Evolutionary conservation across 169 alveolate species (phyloP).

Genomic region (Ichthyophthirius multifiliis): DNA sequence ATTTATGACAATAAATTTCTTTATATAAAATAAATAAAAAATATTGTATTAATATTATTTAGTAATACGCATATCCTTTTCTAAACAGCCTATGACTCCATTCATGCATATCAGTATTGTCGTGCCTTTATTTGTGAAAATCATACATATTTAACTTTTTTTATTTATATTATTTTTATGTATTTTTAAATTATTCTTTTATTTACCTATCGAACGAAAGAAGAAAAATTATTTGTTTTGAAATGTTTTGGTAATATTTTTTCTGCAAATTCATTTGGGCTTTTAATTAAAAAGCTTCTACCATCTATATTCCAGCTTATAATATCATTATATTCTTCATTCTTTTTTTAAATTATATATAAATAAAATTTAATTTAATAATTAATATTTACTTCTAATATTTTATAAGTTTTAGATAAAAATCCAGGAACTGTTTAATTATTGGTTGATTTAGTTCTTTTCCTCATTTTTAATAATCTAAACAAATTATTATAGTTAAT

Average conservation of each 20-base stretch:
- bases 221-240: slow-evolving; percentile 79
- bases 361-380: background rate
- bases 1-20: too few relatives aligned
- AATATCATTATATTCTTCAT: slow-evolving; percentile 43
- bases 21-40: too few relatives aligned
- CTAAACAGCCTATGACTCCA: slow-evolving; percentile 5
- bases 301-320: slow-evolving; percentile 80
- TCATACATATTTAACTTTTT: slow-evolving; percentile 60
- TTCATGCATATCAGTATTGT: slow-evolving; percentile 2
- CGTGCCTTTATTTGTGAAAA: slow-evolving; percentile 46
- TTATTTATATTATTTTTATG: slow-evolving; percentile 71
- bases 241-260: slow-evolving; percentile 76
- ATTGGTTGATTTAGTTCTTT: background rate
- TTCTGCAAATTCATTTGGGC: slow-evolving; percentile 66
- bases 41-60: background rate
- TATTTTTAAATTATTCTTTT: slow-evolving; percentile 2
- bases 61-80: background rate
- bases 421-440: slow-evolving; percentile 7
- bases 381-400: background rate
- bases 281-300: slow-evolving; percentile 62
- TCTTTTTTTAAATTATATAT: background rate
- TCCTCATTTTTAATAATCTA: too few relatives aligned
- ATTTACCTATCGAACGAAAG: slow-evolving; percentile 76
- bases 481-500: too few relatives aligned
- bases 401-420: slow-evolving; percentile 7